Base-by-base conservation (phyloP, 768 basidiomycete genomes). In the Suillus cothurnatus region DNA sequence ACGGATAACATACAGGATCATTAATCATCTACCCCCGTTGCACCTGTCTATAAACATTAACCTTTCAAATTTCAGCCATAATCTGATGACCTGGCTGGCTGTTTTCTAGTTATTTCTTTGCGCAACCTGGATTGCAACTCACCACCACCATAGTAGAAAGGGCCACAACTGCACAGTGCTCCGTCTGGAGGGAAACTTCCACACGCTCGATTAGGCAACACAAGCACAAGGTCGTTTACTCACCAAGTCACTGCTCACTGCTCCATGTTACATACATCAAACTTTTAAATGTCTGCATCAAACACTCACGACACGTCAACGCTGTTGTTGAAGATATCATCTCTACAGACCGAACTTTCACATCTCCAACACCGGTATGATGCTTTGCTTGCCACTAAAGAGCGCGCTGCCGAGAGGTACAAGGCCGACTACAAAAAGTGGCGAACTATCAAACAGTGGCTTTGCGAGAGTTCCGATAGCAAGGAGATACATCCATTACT, bases 361-460 rank as follows among this genome's bases (percentile, higher is more conserved):
- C 69, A 78, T 11, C 73, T 86, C 3, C 69, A 81, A 62, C 69
- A 61, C 39, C 79, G 79, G 15, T 86, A 84, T 63, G 83, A 86
- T 47, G 78, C 77, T 0, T 76, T 90, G 1, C 66, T 74, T 6
- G 75, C 77, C 45, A 76, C 79, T 34, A 82, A 82, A 62, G 78
- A 81, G 60, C 80, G 83, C 1, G 82, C 82, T 15, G 80, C 80
- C 14, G 77, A 73, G 26, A 81, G 81, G 23, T 86, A 86, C 73
- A 81, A 83, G 65, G 64, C 67, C 23, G 85, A 90, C 71, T 87
- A 82, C 74, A 81, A 81, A 71, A 83, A 80, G 64, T 89, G 86
- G 85, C 74, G 74, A 50, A 70, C 69, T 19, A 79, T 85, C 68
- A 81, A 81, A 60, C 66, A 73, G 34, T 86, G 81, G 82, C 68